These are phyloP conservation scores for Ophiobolus disseminans DNA, from an alignment of 2,329 filamentous ascomycete genomes.

Conservation along the genomic window DNA sequence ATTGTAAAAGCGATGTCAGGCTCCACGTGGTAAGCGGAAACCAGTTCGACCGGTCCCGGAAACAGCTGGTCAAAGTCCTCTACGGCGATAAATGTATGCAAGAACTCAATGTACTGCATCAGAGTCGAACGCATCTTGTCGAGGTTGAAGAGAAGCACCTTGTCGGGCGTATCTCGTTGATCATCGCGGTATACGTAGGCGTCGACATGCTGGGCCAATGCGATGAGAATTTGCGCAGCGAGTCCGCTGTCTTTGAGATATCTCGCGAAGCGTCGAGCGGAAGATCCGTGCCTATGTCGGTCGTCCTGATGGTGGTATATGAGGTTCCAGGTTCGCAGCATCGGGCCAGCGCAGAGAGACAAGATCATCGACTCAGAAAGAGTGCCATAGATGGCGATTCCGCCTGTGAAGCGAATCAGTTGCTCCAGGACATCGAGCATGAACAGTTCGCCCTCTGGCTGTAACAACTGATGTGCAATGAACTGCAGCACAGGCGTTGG, in stretches of 20 bases:
- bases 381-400: slow-evolving; percentile 83
- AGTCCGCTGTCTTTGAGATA: slow-evolving; percentile 79
- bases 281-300: slow-evolving; percentile 75
- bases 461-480: slow-evolving; percentile 81
- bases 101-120: slow-evolving; percentile 85
- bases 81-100: slow-evolving; percentile 78
- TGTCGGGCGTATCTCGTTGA: slow-evolving; percentile 81
- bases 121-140: slow-evolving; percentile 90
- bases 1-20: slow-evolving; percentile 85
- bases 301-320: slow-evolving; percentile 77
- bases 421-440: slow-evolving; percentile 92
- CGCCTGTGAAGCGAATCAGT: slow-evolving; percentile 90
- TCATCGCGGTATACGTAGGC: slow-evolving; percentile 80
- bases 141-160: slow-evolving; percentile 84
- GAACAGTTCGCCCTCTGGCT: slow-evolving; percentile 78
- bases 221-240: slow-evolving; percentile 82
- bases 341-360: slow-evolving; percentile 85
- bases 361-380: slow-evolving; percentile 88
- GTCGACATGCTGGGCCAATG: slow-evolving; percentile 88
- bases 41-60: slow-evolving; percentile 75
- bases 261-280: slow-evolving; percentile 80
- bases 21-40: slow-evolving; percentile 80
- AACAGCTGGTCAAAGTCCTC: slow-evolving; percentile 81
- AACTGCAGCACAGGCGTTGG: slow-evolving; percentile 87
- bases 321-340: slow-evolving; percentile 82